Evolutionary conservation across 371 early-diverging fungal species (phyloP), one percentile per base, ranked within the genome.

Genomic region (Dichotomocladium elegans): DNA sequence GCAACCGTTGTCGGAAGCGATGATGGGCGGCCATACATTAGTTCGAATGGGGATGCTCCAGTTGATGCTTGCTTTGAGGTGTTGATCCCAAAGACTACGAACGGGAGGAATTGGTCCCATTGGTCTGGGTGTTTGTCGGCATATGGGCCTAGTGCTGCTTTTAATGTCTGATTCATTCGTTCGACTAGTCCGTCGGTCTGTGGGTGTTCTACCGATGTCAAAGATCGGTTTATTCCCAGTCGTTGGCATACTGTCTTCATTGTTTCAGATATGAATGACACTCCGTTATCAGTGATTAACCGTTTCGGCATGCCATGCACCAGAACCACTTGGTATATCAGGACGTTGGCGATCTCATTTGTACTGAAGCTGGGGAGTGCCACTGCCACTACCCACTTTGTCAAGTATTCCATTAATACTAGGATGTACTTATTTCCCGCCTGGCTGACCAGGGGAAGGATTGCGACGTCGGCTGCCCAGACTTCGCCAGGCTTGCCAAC

Each of bases 381-480:
- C 0, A 31, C 57, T 1, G 59, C 44, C 10, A 66, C 22, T 0
- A 58, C 28, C n/a, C n/a, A n/a, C n/a, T n/a, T n/a, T n/a, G n/a
- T n/a, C n/a, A n/a, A n/a, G n/a, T n/a, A n/a, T n/a, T 63, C 59
- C 51, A 55, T 55, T 4, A 60, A 28, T 0, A 63, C 61, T 21
- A 63, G 15, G 3, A 68, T 4, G n/a, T 58, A 68, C 2, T 30
- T 9, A 25, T 61, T 61, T 11, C 57, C 61, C 25, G 17, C 6
- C n/a, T n/a, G n/a, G n/a, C n/a, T n/a, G n/a, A n/a, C n/a, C n/a
- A n/a, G n/a, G n/a, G n/a, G n/a, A n/a, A n/a, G n/a, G n/a, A 51
- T 28, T 11, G 63, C 68, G 7, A 61, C 49, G 34, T 63, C 57
- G 1, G 46, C 47, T 9, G 58, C 61, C 61, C 61, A 67, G 15